phyloP scores from a whole-genome alignment of 2,329 filamentous ascomycete species.

The Claviceps arundinis region DNA sequence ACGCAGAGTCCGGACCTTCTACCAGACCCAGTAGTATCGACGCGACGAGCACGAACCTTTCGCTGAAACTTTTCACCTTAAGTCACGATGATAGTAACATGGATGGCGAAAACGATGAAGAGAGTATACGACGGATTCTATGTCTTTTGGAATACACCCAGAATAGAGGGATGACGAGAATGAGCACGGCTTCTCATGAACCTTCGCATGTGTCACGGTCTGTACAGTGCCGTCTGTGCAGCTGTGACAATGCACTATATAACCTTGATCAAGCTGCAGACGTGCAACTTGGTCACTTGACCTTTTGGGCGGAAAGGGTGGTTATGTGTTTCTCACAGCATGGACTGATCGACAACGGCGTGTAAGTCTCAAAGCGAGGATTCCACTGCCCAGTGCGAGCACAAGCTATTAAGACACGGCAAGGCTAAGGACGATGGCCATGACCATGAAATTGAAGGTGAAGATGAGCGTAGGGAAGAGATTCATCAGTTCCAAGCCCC shows the following conservation, averaged over 20 bases:
- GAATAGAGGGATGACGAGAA: slow-evolving; percentile 6
- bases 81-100: slow-evolving; percentile 3
- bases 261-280: too few species aligned
- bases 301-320: too few species aligned
- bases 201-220: too few species aligned
- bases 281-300: too few species aligned
- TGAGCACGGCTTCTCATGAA: slow-evolving; percentile 7
- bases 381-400: slow-evolving; percentile 9
- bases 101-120: not conserved
- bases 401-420: slow-evolving; percentile 7
- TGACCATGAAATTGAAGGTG: slow-evolving; percentile 5
- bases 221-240: too few species aligned
- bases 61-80: not conserved
- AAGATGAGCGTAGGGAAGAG: slow-evolving; percentile 10
- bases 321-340: slow-evolving; percentile 2
- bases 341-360: slow-evolving; percentile 13
- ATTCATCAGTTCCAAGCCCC: slow-evolving; percentile 3
- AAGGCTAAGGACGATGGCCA: slow-evolving; percentile 11
- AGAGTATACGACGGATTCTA: not conserved
- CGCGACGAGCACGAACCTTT: not conserved
- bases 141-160: slow-evolving; percentile 3
- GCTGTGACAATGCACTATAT: too few species aligned
- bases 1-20: not conserved
- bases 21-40: not conserved
- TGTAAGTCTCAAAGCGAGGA: slow-evolving; percentile 6